phyloP scores from a whole-genome alignment of 2,329 filamentous ascomycete species.

The Colletotrichum noveboracense region DNA sequence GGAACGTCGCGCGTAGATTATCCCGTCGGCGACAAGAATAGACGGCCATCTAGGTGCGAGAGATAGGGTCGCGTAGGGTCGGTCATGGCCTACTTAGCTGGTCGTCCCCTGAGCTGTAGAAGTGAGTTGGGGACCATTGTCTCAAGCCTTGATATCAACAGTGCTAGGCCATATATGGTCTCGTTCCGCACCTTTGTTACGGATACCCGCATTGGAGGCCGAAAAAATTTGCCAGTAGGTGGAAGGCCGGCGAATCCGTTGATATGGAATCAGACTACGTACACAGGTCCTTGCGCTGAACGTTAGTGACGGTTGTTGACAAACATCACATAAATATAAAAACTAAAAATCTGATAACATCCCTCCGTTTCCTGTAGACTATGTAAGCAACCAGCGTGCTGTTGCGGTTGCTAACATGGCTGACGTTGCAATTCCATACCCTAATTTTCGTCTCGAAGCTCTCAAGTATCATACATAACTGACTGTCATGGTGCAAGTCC shows the following conservation, averaged over 20 bases:
- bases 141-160: not conserved
- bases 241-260: not conserved
- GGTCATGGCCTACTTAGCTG: accelerated
- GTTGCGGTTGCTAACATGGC: not conserved
- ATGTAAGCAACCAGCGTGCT: not conserved
- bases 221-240: accelerated
- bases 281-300: not conserved
- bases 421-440: not conserved
- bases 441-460: not conserved
- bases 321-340: too few species aligned
- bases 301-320: accelerated
- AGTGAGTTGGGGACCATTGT: not conserved
- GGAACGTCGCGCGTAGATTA: not conserved
- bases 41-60: not conserved
- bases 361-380: not conserved
- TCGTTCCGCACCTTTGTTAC: not conserved
- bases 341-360: too few species aligned
- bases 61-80: not conserved
- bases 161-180: not conserved
- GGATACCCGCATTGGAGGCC: not conserved
- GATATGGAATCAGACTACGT: not conserved
- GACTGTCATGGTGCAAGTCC: not conserved
- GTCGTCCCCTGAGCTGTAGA: not conserved
- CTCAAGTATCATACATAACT: not conserved
- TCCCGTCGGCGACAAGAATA: not conserved